Evolutionary conservation across 1,284 basidiomycete species (phyloP), one percentile per base, ranked within the genome.

Genomic region (Phaffia rhodozyma): DNA sequence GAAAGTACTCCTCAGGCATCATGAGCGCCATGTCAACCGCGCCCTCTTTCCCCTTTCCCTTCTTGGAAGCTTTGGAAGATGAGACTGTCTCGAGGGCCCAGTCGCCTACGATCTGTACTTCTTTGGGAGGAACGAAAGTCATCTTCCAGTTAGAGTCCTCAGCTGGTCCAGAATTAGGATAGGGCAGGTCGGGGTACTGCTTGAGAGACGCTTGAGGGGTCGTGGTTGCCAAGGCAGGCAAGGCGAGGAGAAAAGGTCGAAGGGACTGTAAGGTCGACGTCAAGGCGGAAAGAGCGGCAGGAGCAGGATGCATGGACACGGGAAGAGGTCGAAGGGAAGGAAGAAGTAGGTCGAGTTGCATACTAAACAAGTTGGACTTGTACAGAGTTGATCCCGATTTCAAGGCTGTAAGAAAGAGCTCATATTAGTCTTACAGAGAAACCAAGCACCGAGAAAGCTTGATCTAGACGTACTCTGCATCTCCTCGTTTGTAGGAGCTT

Each of bases 1-100:
- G 91, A 71, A 98, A 92, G 30, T 97, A 69, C 70, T 91, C 91
- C 47, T 81, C 72, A 18, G 91, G 91, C 87, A 98, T 92, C 71
- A 89, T 84, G 1, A 93, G 78, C 0, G 87, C 87, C 55, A 96
- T 67, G 73, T 97, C 91, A 11, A 97, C 67, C 20, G 60, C 59
- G 20, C 73, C 72, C 32, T 62, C 63, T 67, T 75, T 76, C 6
- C 71, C 74, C 66, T 71, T 72, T 67, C 74, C 75, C 65, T 76
- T 76, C 73, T 86, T 84, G 69, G 89, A 80, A 72, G 71, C 76
- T 75, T 79, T 61, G 75, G 68, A 2, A 77, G 71, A 66, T 76
- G 76, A 58, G 71, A 68, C 9, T 75, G 77, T 82, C 84, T 71
- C 89, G 81, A 94, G 71, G 80, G 87, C 66, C 89, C 91, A 61